Evolutionary conservation across 169 alveolate genomes (phyloP), one percentile per base, ranked within the genome.

Genomic region (Eimeria sp.): DNA sequence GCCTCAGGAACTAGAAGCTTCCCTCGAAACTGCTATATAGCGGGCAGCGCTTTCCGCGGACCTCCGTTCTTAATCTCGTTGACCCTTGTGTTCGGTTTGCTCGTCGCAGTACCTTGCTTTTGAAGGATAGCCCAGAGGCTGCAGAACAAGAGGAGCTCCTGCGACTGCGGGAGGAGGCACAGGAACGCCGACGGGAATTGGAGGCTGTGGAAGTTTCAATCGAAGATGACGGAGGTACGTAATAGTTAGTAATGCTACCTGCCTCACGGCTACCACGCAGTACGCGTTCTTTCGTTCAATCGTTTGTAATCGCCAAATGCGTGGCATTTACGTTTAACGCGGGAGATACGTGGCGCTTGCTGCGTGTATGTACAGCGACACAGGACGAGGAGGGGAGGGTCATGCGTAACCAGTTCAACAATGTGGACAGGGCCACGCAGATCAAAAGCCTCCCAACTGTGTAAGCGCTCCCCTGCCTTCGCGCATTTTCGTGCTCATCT

Each of bases 391-490:
- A 85, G 80, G 95, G 95, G 33, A 52, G 96, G 49, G 95, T 95
- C n/a, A 96, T 99, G 96, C 95, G 99, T 87, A 98, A 98, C 95
- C 97, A 98, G 78, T 99, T 99, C 96, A 98, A 98, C 97, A 98
- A 98, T 97, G 97, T 98, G 96, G 99, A 98, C 91, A 97, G 99
- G 78, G 99, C 94, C 83, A 87, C 94, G 33, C 94, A 87, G 46
- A 87, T 87, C 68, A 87, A 62, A 16, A 87, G 83, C 66, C 66
- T 82, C 43, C 83, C 94, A 54, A 87, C 94, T 25, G 82, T 64
- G 94, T 87, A 62, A 62, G 25, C 4, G 46, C 16, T 49, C 4
- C 54, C 49, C 56, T 18, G 56, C 6, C 9, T 20, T 74, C 58
- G 8, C 33, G 14, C 56, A 18, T 16, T 10, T 40, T 25, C 43